Evolutionary conservation across 164 flowering plant species (phyloP).

Genomic region (Taxillus chinensis): DNA sequence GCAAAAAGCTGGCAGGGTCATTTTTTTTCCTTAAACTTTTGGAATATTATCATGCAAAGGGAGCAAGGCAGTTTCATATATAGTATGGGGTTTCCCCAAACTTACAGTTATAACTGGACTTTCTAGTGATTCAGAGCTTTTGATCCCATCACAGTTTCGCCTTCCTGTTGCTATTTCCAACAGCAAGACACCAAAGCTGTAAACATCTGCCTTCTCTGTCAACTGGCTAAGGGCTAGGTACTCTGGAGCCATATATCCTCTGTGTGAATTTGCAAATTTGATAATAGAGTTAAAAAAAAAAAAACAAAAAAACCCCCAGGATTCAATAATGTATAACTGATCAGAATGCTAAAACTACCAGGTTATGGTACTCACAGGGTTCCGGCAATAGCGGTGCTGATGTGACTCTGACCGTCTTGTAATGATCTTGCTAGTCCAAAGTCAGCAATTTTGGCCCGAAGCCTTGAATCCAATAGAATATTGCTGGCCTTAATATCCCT

Average conservation of each 20-base stretch:
- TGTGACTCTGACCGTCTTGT: too few species aligned
- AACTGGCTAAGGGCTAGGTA: slow-evolving; percentile 61
- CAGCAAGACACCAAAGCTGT: slow-evolving; percentile 55
- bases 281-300: too few species aligned
- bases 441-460: too few species aligned
- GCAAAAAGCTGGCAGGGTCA: not conserved
- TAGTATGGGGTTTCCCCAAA: slow-evolving; percentile 2
- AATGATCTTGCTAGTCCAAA: too few species aligned
- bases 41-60: not conserved
- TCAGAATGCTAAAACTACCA: not conserved
- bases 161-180: slow-evolving; percentile 48
- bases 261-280: slow-evolving; percentile 16
- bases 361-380: too few species aligned
- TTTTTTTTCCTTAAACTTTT: not conserved
- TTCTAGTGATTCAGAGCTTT: slow-evolving; percentile 45
- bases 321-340: too few species aligned
- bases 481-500: too few species aligned
- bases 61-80: not conserved
- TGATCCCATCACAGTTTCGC: slow-evolving; percentile 40
- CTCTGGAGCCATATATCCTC: slow-evolving; percentile 77
- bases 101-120: slow-evolving; percentile 59
- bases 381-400: too few species aligned
- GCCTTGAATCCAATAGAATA: too few species aligned
- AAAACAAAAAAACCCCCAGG: too few species aligned
- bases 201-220: slow-evolving; percentile 63